phyloP scores from a whole-genome alignment of 768 basidiomycete species.

The Tricholomella constricta region DNA sequence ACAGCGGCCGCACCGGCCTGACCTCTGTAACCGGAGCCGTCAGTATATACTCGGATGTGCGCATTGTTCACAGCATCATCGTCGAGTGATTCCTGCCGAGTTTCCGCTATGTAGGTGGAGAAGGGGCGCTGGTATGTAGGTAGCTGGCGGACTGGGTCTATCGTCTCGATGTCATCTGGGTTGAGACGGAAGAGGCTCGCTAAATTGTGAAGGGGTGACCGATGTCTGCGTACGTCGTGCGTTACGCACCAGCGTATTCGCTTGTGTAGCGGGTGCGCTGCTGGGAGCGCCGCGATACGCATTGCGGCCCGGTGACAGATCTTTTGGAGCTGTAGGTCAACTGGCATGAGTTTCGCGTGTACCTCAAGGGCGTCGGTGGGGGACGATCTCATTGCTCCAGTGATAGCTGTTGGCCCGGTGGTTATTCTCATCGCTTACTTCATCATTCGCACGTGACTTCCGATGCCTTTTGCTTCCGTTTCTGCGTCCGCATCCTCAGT shows the following conservation, averaged over 20 bases:
- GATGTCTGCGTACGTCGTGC: slow-evolving; percentile 5
- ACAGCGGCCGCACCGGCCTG: slow-evolving; percentile 15
- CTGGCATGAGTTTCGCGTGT: slow-evolving; percentile 6
- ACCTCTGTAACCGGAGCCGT: slow-evolving; percentile 16
- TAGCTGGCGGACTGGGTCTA: too few species aligned
- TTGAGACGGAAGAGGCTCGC: slow-evolving; percentile 2
- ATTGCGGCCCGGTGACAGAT: slow-evolving; percentile 6
- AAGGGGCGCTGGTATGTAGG: background rate
- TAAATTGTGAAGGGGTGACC: slow-evolving; percentile 11
- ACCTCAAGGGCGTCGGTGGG: slow-evolving; percentile 5
- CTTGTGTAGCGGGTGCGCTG: slow-evolving; percentile 13
- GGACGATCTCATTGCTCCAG: slow-evolving; percentile 12
- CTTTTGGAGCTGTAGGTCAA: slow-evolving; percentile 6
- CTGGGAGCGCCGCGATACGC: slow-evolving; percentile 3
- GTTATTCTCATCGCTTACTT: too few species aligned
- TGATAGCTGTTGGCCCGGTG: slow-evolving; percentile 8
- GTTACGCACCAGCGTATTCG: background rate
- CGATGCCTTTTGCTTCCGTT: too few species aligned
- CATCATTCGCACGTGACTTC: too few species aligned
- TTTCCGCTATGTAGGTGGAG: slow-evolving; percentile 2
- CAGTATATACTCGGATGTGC: slow-evolving; percentile 12
- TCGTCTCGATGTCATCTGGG: too few species aligned
- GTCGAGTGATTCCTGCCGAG: slow-evolving; percentile 1
- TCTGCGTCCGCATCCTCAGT: too few species aligned
- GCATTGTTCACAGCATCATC: background rate